phyloP scores from a whole-genome alignment of 2,329 filamentous ascomycete species.

The Phialophora expanda region DNA sequence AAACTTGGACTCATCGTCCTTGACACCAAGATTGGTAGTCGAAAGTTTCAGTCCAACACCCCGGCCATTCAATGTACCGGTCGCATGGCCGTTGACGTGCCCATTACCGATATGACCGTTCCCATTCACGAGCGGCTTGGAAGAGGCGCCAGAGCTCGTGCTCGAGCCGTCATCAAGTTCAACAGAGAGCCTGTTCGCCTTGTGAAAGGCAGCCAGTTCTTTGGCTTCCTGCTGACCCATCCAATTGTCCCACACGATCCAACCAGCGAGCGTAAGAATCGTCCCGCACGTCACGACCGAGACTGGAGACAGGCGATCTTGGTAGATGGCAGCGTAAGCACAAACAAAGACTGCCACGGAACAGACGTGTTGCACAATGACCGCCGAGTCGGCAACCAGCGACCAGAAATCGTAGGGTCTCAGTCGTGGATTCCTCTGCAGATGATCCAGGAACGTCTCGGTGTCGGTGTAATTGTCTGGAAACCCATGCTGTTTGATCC shows the following conservation, averaged over 20 bases:
- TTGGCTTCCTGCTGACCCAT: slow-evolving; percentile 69
- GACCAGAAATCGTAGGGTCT: slow-evolving; percentile 99
- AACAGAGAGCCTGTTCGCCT: slow-evolving; percentile 35
- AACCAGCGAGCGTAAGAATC: slow-evolving; percentile 80
- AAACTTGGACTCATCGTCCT: slow-evolving; percentile 35
- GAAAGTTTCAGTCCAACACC: slow-evolving; percentile 53
- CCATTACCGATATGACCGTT: slow-evolving; percentile 43
- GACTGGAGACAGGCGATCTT: slow-evolving; percentile 86
- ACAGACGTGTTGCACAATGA: slow-evolving; percentile 96
- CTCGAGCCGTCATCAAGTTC: slow-evolving; percentile 47
- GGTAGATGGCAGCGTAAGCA: slow-evolving; percentile 88
- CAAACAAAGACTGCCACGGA: slow-evolving; percentile 93
- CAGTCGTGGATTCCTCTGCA: slow-evolving; percentile 90
- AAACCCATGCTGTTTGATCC: slow-evolving; percentile 86
- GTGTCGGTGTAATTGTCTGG: slow-evolving; percentile 99
- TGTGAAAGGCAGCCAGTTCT: slow-evolving; percentile 40
- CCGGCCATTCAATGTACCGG: slow-evolving; percentile 43
- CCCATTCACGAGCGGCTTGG: slow-evolving; percentile 41
- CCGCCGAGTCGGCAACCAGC: slow-evolving; percentile 89
- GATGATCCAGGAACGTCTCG: slow-evolving; percentile 91
- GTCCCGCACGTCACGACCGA: slow-evolving; percentile 85
- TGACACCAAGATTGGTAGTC: slow-evolving; percentile 45
- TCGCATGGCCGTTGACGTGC: slow-evolving; percentile 36
- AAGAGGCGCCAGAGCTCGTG: slow-evolving; percentile 47
- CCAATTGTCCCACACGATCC: slow-evolving; percentile 93